Base-by-base conservation (phyloP, 2,329 filamentous ascomycete species). In the Monilinia aucupariae region DNA sequence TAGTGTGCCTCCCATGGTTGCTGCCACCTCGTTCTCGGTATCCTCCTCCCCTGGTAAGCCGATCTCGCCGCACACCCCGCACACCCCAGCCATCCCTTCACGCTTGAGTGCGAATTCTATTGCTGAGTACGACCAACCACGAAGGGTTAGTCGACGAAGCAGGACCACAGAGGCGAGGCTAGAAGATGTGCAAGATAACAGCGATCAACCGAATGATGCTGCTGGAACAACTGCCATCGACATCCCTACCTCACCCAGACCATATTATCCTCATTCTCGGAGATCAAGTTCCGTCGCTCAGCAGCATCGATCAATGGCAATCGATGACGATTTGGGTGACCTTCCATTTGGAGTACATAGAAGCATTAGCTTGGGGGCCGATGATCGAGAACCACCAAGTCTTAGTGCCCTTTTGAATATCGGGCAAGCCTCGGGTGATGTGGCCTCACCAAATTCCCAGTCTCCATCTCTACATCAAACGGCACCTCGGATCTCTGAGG, bases 1-100 rank as follows among this genome's bases (percentile, higher is more conserved):
- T 12, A 85, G 84, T 66, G 81, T 85, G 3, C 82, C 84, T 3
- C 81, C 88, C 65, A 90, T 92, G 74, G 88, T 74, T 50, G 71
- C 90, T 60, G 81, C 92, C 0, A 88, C 88, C 5, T 91, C 90
- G 0, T 80, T 91, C 67, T 97, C 92, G 4, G 87, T 88, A 13
- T 93, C 91, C 0, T 93, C 92, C 0, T 97, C 92, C 12, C 92
- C 92, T 1, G 91, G 89, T 63, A 96, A 96, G 71, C 91, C 92
- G 0, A 83, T 96, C 22, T 96, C 91, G 3, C 92, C 90, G 12
- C 91, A 93, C 72, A 96, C 91, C 0, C 91, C 92, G 1, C 92
- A 97, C 72, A 96, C 92, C 0, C 94, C 94, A 4, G 92, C 92
- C 13, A 91, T 97, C 34, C 93, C 93, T 25, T 97, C 92, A 9